phyloP scores from a whole-genome alignment of 2,329 filamentous ascomycete species.

The Aphanoascus verrucosus region DNA sequence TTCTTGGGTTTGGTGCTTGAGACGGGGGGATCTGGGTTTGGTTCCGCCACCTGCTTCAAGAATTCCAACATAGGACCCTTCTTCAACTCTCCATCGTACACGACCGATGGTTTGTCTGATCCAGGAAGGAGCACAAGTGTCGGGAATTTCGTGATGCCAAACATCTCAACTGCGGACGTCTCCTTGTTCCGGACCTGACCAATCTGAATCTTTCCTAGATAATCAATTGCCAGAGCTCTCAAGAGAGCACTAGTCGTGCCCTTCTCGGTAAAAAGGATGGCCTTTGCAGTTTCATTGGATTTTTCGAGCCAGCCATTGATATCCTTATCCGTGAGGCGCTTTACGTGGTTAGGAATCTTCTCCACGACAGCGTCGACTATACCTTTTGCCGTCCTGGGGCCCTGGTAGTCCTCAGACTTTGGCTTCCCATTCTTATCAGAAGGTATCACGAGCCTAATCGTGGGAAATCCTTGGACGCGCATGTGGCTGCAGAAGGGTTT shows the following conservation, averaged over 20 bases:
- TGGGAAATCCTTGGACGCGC: conserved; percentile 90
- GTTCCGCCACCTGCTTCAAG: conserved; percentile 63
- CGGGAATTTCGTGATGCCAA: conserved; percentile 67
- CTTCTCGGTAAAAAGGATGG: conserved; percentile 88
- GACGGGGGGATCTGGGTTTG: conserved; percentile 65
- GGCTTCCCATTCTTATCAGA: conserved; percentile 71
- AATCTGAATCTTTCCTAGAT: conserved; percentile 65
- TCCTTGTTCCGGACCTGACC: conserved; percentile 81
- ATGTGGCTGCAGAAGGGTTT: conserved; percentile 75
- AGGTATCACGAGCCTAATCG: conserved; percentile 83
- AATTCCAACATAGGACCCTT: conserved; percentile 75
- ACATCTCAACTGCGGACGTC: conserved; percentile 57
- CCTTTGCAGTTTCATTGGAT: conserved; percentile 63
- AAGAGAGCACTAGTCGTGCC: conserved; percentile 73
- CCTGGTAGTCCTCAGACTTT: conserved; percentile 81
- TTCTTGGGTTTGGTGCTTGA: conserved; percentile 18
- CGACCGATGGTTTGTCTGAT: conserved; percentile 54
- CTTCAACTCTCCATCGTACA: conserved; percentile 74
- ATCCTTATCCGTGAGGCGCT: conserved; percentile 66
- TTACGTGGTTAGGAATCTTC: conserved; percentile 87
- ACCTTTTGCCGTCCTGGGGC: conserved; percentile 66
- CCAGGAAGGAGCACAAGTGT: conserved; percentile 69
- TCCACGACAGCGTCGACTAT: conserved; percentile 78
- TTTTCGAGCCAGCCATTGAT: conserved; percentile 61
- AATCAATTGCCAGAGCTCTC: conserved; percentile 81